A percentile compares a stretch with the other conserved stretches of the same genome.
Evolutionary conservation across 169 alveolate species (phyloP).

Genomic region (Cryptosporidium meleagridis): DNA sequence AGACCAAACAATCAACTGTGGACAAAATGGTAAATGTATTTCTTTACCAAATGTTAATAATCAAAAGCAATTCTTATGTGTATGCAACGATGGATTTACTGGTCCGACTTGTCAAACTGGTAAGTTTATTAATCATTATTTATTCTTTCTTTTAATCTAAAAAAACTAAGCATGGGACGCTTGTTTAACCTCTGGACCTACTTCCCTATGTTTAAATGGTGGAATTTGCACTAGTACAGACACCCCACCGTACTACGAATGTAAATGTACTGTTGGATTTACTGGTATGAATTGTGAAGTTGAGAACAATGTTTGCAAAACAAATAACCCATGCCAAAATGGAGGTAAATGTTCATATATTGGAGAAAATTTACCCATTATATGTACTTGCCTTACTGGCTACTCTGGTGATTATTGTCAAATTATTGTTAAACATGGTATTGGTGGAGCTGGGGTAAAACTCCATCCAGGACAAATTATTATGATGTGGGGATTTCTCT

Average conservation of each 20-base stretch:
- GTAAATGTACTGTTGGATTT: constrained; percentile 54
- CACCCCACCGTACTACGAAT: constrained; percentile 8
- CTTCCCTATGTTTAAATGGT: constrained; percentile 63
- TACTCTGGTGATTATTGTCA: constrained; percentile 65
- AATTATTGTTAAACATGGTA: constrained; percentile 26
- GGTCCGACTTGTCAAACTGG: constrained; percentile 47
- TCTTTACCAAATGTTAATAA: neutral
- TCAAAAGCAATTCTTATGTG: constrained; percentile 34
- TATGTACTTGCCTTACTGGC: constrained; percentile 57
- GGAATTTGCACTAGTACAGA: constrained; percentile 47
- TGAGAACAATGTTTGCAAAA: constrained; percentile 49
- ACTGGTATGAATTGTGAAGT: constrained; percentile 59
- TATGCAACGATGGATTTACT: constrained; percentile 48
- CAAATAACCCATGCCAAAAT: constrained; percentile 72
- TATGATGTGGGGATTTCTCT: constrained; percentile 42
- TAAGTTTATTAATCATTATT: neutral
- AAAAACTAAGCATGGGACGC: constrained; percentile 62
- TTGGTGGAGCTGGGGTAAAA: constrained; percentile 68
- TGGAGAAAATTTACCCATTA: constrained; percentile 36
- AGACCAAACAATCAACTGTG: constrained; percentile 41
- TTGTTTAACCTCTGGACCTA: constrained; percentile 40
- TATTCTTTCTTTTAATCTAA: neutral
- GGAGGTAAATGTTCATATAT: constrained; percentile 69
- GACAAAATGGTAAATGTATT: constrained; percentile 52
- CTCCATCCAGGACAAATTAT: constrained; percentile 51